Base-by-base conservation (phyloP, 148 eudicot species). In the Cornus suecica region DNA sequence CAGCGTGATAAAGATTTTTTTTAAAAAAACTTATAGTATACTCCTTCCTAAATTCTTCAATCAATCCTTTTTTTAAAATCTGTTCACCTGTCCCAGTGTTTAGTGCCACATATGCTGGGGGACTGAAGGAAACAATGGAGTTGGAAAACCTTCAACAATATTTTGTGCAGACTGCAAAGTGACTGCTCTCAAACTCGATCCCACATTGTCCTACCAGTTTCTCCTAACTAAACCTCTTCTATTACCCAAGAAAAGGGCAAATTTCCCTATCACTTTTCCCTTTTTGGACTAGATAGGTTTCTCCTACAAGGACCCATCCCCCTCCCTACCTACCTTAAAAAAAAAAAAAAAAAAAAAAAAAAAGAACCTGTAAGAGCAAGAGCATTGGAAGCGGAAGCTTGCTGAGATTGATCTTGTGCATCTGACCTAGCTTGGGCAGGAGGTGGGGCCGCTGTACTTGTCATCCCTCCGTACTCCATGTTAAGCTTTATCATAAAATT, bases 311-410 rank as follows among this genome's bases (percentile, higher is more conserved):
- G 8, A 37, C 8, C 5, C 5, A n/a, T n/a, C n/a, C n/a, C n/a
- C n/a, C n/a, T n/a, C n/a, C n/a, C n/a, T n/a, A n/a, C n/a, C n/a
- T n/a, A n/a, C n/a, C n/a, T n/a, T n/a, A n/a, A n/a, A n/a, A n/a
- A n/a, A n/a, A 32, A 32, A 32, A 2, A 32, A 32, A 32, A 2
- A 32, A 32, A 32, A 32, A 32, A 32, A 5, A 5, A 32, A 32
- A 32, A 32, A 32, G 34, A 25, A 95, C 99, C 99, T 70, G 97
- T 87, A 80, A 95, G 94, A 22, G 88, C 92, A 76, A 95, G 93
- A 41, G 86, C 84, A 56, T 81, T 85, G 16, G 94, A 84, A 28
- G 74, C 76, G 65, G 96, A 82, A 42, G 85, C 66, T 68, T 84
- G 74, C 74, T 30, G 79, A 30, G 74, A 75, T 70, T 83, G 86